Conservation (phyloP, 2,329 filamentous ascomycete species). For the Tolypocladium nubicola region DNA sequence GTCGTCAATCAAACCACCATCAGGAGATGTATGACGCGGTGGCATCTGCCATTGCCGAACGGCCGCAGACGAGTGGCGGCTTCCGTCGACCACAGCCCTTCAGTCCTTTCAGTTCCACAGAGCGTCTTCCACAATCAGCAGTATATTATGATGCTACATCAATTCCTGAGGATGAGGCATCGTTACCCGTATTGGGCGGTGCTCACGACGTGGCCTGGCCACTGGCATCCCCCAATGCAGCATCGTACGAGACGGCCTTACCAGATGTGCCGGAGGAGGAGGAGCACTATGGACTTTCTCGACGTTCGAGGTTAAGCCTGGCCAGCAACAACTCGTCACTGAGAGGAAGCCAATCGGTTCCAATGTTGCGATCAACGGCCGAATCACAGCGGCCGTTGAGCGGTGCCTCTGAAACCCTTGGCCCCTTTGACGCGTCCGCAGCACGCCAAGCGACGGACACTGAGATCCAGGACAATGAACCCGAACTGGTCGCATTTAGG, state of each 20-base stretch:
- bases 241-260: conserved; percentile 32
- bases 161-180: conserved; percentile 5
- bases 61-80: conserved; percentile 32
- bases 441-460: conserved; percentile 12
- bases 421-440: conserved; percentile 28
- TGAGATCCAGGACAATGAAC: conserved; percentile 4
- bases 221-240: conserved; percentile 12
- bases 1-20: conserved; percentile 38
- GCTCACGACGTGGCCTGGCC: conserved; percentile 33
- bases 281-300: conserved; percentile 30
- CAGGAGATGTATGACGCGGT: conserved; percentile 28
- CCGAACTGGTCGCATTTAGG: conserved; percentile 18
- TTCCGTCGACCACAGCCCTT: conserved; percentile 36
- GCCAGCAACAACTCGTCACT: conserved; percentile 40
- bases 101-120: conserved; percentile 13
- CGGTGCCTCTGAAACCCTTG: conserved; percentile 42
- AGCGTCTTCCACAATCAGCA: conserved; percentile 4
- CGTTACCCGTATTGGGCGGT: conserved; percentile 30
- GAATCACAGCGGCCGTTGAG: conserved; percentile 31
- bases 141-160: neutral
- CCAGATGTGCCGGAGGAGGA: conserved; percentile 55
- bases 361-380: conserved; percentile 37
- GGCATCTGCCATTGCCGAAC: conserved; percentile 23
- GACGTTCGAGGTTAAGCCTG: conserved; percentile 31
- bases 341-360: conserved; percentile 44